Evolutionary conservation across 1,284 basidiomycete species (phyloP).

Genomic region (Leccinum subfulvum): DNA sequence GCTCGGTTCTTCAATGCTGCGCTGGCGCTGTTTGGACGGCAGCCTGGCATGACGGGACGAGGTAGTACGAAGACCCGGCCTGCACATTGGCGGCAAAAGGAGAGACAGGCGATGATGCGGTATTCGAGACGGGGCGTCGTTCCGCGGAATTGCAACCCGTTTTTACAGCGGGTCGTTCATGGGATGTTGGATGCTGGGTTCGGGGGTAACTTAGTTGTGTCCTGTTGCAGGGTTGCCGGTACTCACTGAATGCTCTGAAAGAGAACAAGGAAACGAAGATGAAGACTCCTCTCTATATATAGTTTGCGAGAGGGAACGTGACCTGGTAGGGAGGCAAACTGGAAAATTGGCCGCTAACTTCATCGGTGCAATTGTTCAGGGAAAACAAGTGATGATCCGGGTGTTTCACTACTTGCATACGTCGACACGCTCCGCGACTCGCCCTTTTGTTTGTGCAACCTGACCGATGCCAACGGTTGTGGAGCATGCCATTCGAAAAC

Average conservation of each 20-base stretch:
- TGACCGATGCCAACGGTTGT: background rate
- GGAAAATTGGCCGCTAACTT: background rate
- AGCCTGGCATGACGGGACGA: conserved; percentile 32
- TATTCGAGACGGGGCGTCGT: conserved; percentile 29
- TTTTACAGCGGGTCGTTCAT: conserved; percentile 44
- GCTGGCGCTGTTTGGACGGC: conserved; percentile 46
- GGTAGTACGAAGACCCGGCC: conserved; percentile 18
- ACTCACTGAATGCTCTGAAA: background rate
- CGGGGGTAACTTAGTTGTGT: background rate
- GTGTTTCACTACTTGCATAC: background rate
- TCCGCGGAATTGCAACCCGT: conserved; percentile 35
- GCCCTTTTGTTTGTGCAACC: background rate
- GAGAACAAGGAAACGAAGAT: background rate
- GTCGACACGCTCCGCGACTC: background rate
- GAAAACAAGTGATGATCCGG: background rate
- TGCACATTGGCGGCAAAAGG: conserved; percentile 32
- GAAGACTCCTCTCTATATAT: background rate
- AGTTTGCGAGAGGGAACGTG: background rate
- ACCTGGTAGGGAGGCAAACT: background rate
- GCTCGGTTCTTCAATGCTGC: conserved; percentile 67
- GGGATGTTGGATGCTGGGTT: conserved; percentile 48
- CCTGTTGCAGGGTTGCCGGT: background rate
- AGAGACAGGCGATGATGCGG: conserved; percentile 26
- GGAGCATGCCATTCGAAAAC: background rate
- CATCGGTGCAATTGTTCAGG: background rate